phyloP scores from a whole-genome alignment of 2,329 filamentous ascomycete species.

The Colletotrichum godetiae region DNA sequence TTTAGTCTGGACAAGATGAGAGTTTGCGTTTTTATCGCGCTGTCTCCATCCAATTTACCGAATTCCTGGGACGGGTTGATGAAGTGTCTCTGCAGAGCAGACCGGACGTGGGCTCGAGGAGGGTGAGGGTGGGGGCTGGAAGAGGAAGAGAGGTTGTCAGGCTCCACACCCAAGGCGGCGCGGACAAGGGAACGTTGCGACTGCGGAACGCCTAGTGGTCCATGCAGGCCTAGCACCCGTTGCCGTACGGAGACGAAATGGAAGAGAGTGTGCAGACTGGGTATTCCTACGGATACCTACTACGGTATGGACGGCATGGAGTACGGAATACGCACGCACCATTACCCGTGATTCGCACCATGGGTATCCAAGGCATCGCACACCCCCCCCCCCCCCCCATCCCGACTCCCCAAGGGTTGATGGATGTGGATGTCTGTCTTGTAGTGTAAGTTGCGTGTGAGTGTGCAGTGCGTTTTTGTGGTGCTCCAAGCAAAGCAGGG shows the following conservation, averaged over 20 bases:
- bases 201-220: constrained; percentile 6
- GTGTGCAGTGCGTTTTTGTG: not conserved
- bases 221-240: not conserved
- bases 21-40: constrained; percentile 1
- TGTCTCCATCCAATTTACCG: constrained; percentile 30
- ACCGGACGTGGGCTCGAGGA: not conserved
- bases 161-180: constrained; percentile 14
- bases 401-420: constrained; percentile 1
- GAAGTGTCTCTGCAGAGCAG: constrained; percentile 30
- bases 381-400: too few species aligned
- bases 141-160: not conserved
- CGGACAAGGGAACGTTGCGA: constrained; percentile 9
- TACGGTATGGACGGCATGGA: not conserved
- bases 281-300: too few species aligned
- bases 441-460: too few species aligned
- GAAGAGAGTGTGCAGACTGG: not conserved
- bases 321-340: constrained; percentile 25
- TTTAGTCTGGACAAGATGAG: constrained; percentile 8
- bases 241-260: not conserved
- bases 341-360: constrained; percentile 15
- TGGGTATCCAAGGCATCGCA: not conserved
- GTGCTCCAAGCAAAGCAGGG: constrained; percentile 15
- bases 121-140: not conserved
- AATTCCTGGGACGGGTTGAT: constrained; percentile 27
- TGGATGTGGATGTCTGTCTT: too few species aligned